Percentiles rank a stretch among this genome's conserved stretches.
Conservation (phyloP, 768 basidiomycete species). For the Tulasnella sp. region DNA sequence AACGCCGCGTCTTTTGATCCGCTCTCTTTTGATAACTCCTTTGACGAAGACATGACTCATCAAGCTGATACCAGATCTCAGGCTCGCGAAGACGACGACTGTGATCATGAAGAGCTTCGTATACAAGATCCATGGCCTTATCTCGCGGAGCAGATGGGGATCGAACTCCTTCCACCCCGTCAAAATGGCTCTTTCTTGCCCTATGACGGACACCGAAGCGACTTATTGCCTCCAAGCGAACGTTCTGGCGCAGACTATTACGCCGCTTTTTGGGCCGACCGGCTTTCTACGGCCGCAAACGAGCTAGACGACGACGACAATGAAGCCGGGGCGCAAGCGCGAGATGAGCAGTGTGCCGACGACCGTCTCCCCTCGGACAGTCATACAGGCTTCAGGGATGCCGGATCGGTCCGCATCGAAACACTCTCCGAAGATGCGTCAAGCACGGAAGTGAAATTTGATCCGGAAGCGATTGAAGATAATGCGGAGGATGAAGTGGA, state of each 20-base stretch:
- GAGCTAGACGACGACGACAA: not conserved
- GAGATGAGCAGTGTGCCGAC: not conserved
- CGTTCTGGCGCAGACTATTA: conserved; percentile 5
- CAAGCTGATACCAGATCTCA: no score
- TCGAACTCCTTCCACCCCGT: not conserved
- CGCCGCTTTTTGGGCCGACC: not conserved
- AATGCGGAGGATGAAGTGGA: not conserved
- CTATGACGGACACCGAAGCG: not conserved
- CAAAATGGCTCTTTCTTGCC: not conserved
- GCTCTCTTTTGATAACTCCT: not conserved
- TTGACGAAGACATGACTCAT: not conserved
- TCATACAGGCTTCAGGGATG: not conserved
- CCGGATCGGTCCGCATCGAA: not conserved
- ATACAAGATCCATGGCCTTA: not conserved
- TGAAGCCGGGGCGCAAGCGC: not conserved
- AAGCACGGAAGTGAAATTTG: not conserved
- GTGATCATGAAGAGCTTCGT: not conserved
- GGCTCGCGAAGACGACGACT: no score
- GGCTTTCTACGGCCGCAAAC: not conserved
- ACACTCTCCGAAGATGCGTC: not conserved
- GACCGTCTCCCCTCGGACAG: not conserved
- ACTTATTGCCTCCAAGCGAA: not conserved
- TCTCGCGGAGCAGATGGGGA: not conserved
- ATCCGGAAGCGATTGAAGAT: not conserved
- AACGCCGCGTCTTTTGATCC: not conserved